Evolutionary conservation across 495 filamentous ascomycete genomes (phyloP).

Genomic region (Evansstolkia leycettana): DNA sequence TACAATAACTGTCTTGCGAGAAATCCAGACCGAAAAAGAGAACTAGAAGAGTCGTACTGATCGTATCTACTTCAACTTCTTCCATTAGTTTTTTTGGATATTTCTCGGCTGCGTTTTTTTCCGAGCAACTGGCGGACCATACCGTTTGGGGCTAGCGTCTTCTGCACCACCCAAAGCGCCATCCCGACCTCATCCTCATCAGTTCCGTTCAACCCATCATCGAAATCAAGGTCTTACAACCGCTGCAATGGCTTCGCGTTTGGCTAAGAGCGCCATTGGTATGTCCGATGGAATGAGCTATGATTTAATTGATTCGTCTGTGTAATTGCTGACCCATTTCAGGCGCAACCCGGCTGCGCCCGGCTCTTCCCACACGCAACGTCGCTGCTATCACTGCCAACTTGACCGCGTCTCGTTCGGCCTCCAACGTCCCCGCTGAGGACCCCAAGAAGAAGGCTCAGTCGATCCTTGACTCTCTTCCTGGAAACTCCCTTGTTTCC

Average conservation of each 20-base stretch:
- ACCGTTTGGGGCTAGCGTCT: conserved; percentile 69
- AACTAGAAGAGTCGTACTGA: too few relatives aligned
- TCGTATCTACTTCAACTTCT: too few relatives aligned
- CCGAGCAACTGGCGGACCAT: conserved; percentile 43
- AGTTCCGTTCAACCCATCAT: conserved; percentile 32
- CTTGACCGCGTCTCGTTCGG: conserved; percentile 50
- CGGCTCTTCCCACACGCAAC: conserved; percentile 52
- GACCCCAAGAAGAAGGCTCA: conserved; percentile 92
- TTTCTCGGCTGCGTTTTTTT: conserved; percentile 27
- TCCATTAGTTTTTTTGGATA: conserved; percentile 25
- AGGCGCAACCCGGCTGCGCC: conserved; percentile 88
- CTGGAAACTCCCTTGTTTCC: conserved; percentile 72
- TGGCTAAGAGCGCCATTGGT: conserved; percentile 87
- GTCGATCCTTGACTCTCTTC: conserved; percentile 82
- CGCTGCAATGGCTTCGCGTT: conserved; percentile 83
- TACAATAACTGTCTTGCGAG: neutral
- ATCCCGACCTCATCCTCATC: conserved; percentile 41
- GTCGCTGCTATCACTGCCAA: conserved; percentile 57
- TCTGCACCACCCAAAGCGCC: conserved; percentile 78
- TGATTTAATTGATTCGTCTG: conserved; percentile 7
- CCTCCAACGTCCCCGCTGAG: conserved; percentile 65
- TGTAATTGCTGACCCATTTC: conserved; percentile 16
- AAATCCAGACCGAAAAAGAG: neutral
- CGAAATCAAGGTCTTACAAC: conserved; percentile 17
- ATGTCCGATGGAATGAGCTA: conserved; percentile 25